Conservation (phyloP, 1,284 basidiomycete species). For the Ganoderma lingzhi region DNA sequence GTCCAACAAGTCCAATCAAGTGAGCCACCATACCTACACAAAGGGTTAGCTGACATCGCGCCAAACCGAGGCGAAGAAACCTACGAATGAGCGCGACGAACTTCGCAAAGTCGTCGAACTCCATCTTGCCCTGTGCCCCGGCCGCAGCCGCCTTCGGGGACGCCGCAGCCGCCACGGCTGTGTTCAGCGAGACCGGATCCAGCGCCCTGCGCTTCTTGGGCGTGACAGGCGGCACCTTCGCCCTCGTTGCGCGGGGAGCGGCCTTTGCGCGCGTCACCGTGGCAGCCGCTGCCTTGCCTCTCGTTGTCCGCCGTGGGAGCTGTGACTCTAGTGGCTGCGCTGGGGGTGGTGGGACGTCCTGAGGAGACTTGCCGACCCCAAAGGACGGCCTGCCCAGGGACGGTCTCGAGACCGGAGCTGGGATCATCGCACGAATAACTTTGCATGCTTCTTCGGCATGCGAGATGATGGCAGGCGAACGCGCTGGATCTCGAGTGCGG, state of each 20-base stretch:
- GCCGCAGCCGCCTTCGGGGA: conserved; percentile 28
- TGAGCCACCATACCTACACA: conserved; percentile 65
- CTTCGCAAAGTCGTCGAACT: conserved; percentile 59
- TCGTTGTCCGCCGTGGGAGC: conserved; percentile 20
- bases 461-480: conserved; percentile 49
- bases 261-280: conserved; percentile 7
- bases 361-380: neutral
- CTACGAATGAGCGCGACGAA: conserved; percentile 61
- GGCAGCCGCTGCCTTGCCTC: conserved; percentile 19
- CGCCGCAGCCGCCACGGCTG: conserved; percentile 27
- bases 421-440: conserved; percentile 52
- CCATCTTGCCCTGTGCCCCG: conserved; percentile 28
- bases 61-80: conserved; percentile 32
- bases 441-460: conserved; percentile 61
- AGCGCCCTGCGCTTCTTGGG: conserved; percentile 47
- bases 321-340: neutral
- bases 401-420: conserved; percentile 23
- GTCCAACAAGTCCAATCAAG: conserved; percentile 71
- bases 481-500: conserved; percentile 50
- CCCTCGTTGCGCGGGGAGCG: conserved; percentile 17
- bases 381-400: conserved; percentile 23
- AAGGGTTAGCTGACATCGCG: conserved; percentile 13
- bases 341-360: neutral
- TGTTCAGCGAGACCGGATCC: conserved; percentile 47
- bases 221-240: conserved; percentile 34